Base-by-base conservation (phyloP, 2,329 filamentous ascomycete species). In the Teratosphaeria zuluensis region DNA sequence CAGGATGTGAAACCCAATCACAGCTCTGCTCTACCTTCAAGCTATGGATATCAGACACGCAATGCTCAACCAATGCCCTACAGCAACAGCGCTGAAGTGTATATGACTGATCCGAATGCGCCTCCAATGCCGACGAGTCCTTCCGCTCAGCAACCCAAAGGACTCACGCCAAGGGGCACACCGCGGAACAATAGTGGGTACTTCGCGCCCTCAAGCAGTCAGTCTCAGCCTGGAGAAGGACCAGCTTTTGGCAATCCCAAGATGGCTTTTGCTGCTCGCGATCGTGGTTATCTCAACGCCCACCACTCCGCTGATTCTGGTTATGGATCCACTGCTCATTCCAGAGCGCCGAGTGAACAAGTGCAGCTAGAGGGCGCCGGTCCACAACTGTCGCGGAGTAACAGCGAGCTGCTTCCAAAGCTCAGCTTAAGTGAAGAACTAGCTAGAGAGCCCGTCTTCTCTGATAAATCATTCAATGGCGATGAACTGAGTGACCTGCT, bases 291-390 rank as follows among this genome's bases (percentile, higher is more conserved):
- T 35, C 19, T 55, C 38, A 55, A 57, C 28, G 56, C 57, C 11
- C 58, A 64, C 35, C 57, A 59, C 21, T 68, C 65, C 3, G 62
- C 65, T 42, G 68, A 70, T 54, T 70, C 68, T 55, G 68, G 68
- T 3, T 70, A 69, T 51, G 63, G 66, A 19, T 69, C 68, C 19
- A 60, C 58, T 28, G 63, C 58, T 19, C 63, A 64, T 46, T 69
- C 68, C 30, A 64, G 66, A 31, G 60, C 59, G 4, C 61, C 65
- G 5, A 69, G 66, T 54, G 62, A 65, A 56, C 59, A 63, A 14
- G 32, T 21, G 11, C 61, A 61, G 16, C 33, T 60, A 19, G 38
- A 33, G 5, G 58, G 63, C 35, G 30, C 51, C 19, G 57, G 58
- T 35, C 57, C 59, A 24, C 57, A 63, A 14, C 38, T 58, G 19